Evolutionary conservation across 805 yeast genomes (phyloP).

Genomic region (Torulaspora microellipsoides): DNA sequence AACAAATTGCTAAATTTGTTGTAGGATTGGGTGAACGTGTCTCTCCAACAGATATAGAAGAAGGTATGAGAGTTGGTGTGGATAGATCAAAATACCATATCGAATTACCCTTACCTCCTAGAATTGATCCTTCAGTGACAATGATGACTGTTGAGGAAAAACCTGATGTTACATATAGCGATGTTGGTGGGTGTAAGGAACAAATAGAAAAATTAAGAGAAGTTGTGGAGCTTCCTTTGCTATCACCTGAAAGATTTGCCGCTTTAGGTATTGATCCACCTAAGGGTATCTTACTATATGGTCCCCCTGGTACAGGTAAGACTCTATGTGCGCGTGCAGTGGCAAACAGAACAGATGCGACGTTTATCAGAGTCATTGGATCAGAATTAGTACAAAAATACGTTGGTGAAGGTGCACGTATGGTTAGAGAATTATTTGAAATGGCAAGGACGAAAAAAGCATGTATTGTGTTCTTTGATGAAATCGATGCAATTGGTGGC

Average conservation of each 20-base stretch:
- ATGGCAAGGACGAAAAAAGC: constrained; percentile 99
- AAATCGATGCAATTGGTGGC: constrained; percentile 98
- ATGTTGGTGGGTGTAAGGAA: constrained; percentile 97
- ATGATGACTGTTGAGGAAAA: constrained; percentile 99
- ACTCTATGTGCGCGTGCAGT: constrained; percentile 98
- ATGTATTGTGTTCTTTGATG: constrained; percentile 96
- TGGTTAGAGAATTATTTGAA: constrained; percentile 97
- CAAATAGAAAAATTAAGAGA: constrained; percentile 95
- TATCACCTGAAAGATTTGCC: constrained; percentile 95
- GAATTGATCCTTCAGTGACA: constrained; percentile 96
- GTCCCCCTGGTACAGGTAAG: constrained; percentile 99
- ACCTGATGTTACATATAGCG: constrained; percentile 97
- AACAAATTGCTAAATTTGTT: constrained; percentile 97
- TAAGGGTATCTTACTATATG: constrained; percentile 91
- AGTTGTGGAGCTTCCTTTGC: constrained; percentile 88
- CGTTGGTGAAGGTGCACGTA: constrained; percentile 99
- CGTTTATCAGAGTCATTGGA: constrained; percentile 96
- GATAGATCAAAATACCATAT: constrained; percentile 96
- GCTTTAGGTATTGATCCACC: constrained; percentile 98
- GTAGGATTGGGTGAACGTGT: constrained; percentile 96
- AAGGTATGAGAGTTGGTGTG: constrained; percentile 99
- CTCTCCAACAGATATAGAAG: constrained; percentile 97
- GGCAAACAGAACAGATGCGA: constrained; percentile 98
- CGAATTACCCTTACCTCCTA: constrained; percentile 94
- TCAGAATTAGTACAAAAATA: constrained; percentile 97